phyloP scores from a whole-genome alignment of 371 early-diverging fungal species.

The Amoeboaphelidium protococcarum region DNA sequence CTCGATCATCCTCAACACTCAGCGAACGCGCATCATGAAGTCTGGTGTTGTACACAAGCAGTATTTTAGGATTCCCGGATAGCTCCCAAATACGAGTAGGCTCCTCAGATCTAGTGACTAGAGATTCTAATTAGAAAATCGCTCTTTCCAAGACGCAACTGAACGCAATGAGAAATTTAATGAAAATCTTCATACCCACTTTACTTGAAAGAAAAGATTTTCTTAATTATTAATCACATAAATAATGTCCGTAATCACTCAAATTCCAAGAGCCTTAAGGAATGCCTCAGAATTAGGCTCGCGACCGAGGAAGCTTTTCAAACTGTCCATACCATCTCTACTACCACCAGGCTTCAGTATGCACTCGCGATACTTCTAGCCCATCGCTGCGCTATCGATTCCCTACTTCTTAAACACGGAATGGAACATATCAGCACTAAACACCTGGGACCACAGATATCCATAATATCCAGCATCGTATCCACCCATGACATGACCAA shows the following conservation, averaged over 20 bases:
- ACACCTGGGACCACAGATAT: constrained; percentile 58
- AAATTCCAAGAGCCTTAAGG: constrained; percentile 14
- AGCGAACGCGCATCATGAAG: too few species aligned
- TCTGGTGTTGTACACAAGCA: too few species aligned
- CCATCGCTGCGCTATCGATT: constrained; percentile 15
- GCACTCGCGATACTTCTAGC: constrained; percentile 26
- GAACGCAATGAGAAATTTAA: too few species aligned
- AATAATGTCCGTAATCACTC: constrained; percentile 2
- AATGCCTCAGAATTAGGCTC: constrained; percentile 54
- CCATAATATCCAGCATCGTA: constrained; percentile 16
- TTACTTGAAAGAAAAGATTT: too few species aligned
- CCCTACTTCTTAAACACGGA: constrained; percentile 36
- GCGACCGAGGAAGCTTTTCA: constrained; percentile 48
- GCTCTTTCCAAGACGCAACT: too few species aligned
- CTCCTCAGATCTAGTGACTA: too few species aligned
- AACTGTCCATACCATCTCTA: constrained; percentile 35
- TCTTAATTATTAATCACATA: too few species aligned
- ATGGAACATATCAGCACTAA: constrained; percentile 56
- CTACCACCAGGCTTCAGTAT: constrained; percentile 42
- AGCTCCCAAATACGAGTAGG: too few species aligned
- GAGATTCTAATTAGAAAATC: too few species aligned
- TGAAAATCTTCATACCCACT: too few species aligned
- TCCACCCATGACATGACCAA: constrained; percentile 56
- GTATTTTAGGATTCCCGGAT: too few species aligned
- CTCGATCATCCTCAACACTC: too few species aligned